Percentiles rank a stretch among this genome's conserved stretches.
phyloP scores from a whole-genome alignment of 441 rosid genomes.

The Arabidopsis hybrid region DNA sequence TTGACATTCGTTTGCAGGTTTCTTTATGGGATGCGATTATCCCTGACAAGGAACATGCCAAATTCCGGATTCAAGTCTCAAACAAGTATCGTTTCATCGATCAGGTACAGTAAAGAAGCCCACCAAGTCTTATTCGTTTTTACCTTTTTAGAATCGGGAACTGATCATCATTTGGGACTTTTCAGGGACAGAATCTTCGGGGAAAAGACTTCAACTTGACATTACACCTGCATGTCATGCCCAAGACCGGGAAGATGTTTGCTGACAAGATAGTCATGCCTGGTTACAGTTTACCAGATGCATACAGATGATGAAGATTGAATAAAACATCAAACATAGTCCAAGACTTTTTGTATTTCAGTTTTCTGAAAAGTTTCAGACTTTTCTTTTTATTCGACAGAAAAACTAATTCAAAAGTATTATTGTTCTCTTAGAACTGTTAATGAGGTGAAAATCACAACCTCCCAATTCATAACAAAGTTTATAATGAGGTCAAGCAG shows the following conservation, averaged over 20 bases:
- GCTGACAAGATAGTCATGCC: slow-evolving; percentile 80
- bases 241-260: slow-evolving; percentile 96
- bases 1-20: slow-evolving; percentile 51
- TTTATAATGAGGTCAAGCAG: neutral
- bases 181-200: slow-evolving; percentile 85
- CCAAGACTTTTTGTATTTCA: slow-evolving; percentile 17
- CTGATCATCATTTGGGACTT: slow-evolving; percentile 24
- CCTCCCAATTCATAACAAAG: neutral
- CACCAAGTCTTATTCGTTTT: neutral
- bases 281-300: slow-evolving; percentile 84
- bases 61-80: slow-evolving; percentile 68
- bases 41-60: slow-evolving; percentile 76
- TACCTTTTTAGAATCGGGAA: neutral
- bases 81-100: slow-evolving; percentile 91
- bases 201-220: slow-evolving; percentile 94
- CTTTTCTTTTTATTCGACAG: no score
- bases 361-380: no score
- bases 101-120: slow-evolving; percentile 52
- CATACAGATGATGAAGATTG: slow-evolving; percentile 63
- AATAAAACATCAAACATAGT: neutral
- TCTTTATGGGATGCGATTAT: slow-evolving; percentile 97
- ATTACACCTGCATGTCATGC: slow-evolving; percentile 99
- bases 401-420: no score
- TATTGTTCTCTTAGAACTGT: neutral
- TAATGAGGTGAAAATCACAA: slow-evolving; percentile 1